These are phyloP conservation scores for Pythium oligandrum DNA, from an alignment of 352 stramenopile genomes.

Conservation along the genomic window DNA sequence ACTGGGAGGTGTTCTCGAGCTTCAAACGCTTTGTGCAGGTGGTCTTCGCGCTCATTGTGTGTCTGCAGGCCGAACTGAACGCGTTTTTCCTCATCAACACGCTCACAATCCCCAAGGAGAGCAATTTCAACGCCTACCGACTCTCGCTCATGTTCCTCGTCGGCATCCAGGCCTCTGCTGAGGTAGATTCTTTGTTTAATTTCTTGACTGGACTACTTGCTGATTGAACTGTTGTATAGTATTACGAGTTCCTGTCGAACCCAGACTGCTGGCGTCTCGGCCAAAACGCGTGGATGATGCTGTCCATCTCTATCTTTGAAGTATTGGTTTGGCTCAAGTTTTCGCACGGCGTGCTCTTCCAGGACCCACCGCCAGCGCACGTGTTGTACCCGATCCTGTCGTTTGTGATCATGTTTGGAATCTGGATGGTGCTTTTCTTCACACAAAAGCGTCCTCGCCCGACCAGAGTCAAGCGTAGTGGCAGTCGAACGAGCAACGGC, in stretches of 20 bases:
- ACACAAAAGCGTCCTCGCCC: slow-evolving; percentile 3
- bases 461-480: background rate
- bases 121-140: slow-evolving; percentile 80
- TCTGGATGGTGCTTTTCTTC: slow-evolving; percentile 83
- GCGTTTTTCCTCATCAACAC: slow-evolving; percentile 92
- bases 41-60: slow-evolving; percentile 83
- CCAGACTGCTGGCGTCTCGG: slow-evolving; percentile 67
- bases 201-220: slow-evolving; percentile 2
- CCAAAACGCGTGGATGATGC: slow-evolving; percentile 83
- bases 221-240: slow-evolving; percentile 25
- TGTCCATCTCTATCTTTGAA: slow-evolving; percentile 73
- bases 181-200: slow-evolving; percentile 30
- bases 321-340: slow-evolving; percentile 84
- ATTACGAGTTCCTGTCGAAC: slow-evolving; percentile 85
- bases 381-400: slow-evolving; percentile 57
- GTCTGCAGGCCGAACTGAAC: slow-evolving; percentile 87
- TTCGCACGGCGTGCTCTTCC: slow-evolving; percentile 56
- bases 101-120: slow-evolving; percentile 83
- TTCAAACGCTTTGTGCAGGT: slow-evolving; percentile 87
- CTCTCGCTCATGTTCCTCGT: slow-evolving; percentile 76
- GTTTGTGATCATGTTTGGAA: slow-evolving; percentile 57
- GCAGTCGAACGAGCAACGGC: slow-evolving; percentile 9
- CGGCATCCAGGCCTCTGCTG: slow-evolving; percentile 70
- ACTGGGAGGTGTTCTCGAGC: slow-evolving; percentile 91
- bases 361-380: slow-evolving; percentile 37